Evolutionary conservation across 345 rosid species (phyloP).

Genomic region (Populus alba): DNA sequence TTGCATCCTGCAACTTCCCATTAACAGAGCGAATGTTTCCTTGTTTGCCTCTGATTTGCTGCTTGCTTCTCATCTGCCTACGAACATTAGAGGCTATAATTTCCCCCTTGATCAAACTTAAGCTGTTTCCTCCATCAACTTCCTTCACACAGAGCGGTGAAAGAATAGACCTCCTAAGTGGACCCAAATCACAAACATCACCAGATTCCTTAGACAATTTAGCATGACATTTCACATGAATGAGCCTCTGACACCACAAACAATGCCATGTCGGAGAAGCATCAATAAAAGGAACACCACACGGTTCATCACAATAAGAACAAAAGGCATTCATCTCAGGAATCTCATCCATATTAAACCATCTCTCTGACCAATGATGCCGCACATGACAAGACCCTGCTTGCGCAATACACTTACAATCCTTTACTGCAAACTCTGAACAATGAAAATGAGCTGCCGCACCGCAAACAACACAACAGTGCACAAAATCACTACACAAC

Average conservation of each 20-base stretch:
- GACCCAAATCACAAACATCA: neutral
- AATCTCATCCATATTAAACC: neutral
- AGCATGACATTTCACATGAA: neutral
- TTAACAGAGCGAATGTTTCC: neutral
- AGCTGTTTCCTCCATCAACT: neutral
- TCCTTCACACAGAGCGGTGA: neutral
- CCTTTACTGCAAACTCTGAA: neutral
- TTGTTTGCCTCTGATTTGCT: neutral
- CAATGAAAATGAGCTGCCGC: neutral
- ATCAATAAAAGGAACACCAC: neutral
- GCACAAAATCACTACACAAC: neutral
- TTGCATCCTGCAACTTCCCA: neutral
- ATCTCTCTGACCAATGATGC: neutral
- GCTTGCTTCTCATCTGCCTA: neutral
- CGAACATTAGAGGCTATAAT: neutral
- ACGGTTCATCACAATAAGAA: neutral
- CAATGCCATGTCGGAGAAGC: neutral
- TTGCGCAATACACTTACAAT: neutral
- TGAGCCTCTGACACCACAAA: neutral
- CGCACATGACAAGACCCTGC: neutral
- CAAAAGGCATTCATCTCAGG: neutral
- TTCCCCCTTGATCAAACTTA: neutral
- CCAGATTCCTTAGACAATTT: neutral
- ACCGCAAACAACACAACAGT: neutral
- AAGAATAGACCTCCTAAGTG: neutral